These are phyloP conservation scores for Sclerotinia glacialis DNA, from an alignment of 2,329 filamentous ascomycete species.

Conservation along the genomic window DNA sequence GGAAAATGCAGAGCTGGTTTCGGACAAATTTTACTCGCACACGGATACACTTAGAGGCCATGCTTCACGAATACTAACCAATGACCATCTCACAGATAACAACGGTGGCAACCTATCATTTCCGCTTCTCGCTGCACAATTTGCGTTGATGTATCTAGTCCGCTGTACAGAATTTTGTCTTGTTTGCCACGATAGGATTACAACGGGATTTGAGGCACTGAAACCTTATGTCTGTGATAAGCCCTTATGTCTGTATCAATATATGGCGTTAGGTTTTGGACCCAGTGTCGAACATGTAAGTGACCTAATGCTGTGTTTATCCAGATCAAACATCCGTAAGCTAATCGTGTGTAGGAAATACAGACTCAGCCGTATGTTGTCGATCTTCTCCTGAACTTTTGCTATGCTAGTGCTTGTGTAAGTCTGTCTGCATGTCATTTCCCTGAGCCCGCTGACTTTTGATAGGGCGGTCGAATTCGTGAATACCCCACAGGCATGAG, in stretches of 20 bases:
- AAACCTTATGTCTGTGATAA: conserved; percentile 78
- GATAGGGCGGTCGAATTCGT: conserved; percentile 29
- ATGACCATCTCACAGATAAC: conserved; percentile 38
- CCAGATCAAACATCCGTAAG: not conserved
- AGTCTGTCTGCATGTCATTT: conserved; percentile 15
- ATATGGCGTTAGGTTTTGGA: conserved; percentile 81
- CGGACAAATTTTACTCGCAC: conserved; percentile 20
- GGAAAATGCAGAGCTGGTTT: conserved; percentile 23
- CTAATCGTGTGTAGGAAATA: conserved; percentile 55
- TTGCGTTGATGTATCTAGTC: conserved; percentile 71
- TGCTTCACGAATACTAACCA: conserved; percentile 34
- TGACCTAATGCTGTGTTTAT: not conserved
- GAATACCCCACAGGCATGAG: conserved; percentile 40
- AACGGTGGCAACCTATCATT: conserved; percentile 45
- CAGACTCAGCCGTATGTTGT: conserved; percentile 75
- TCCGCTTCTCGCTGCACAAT: conserved; percentile 65
- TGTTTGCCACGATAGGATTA: conserved; percentile 71
- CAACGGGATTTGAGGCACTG: conserved; percentile 63
- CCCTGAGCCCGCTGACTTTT: conserved; percentile 8
- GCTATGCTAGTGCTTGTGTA: conserved; percentile 53
- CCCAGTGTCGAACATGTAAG: conserved; percentile 70
- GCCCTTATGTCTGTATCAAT: conserved; percentile 79
- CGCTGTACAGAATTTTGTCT: conserved; percentile 85
- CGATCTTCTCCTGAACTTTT: conserved; percentile 80
- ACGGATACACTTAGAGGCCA: conserved; percentile 19